Conservation (phyloP, 352 stramenopile genomes). For the Phytophthora fragariaefolia region DNA sequence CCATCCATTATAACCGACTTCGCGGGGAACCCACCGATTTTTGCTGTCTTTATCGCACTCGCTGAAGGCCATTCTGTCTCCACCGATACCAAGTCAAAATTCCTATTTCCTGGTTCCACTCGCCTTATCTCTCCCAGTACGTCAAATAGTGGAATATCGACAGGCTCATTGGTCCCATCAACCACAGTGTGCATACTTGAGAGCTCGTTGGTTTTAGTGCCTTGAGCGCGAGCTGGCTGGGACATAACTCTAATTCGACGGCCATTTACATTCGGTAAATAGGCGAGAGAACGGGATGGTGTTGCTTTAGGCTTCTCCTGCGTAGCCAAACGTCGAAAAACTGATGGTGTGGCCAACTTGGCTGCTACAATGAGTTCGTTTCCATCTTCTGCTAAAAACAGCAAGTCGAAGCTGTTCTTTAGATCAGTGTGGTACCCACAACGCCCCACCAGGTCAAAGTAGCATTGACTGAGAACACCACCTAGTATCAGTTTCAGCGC, state of each 20-base stretch:
- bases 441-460: constrained; percentile 34
- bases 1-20: constrained; percentile 4
- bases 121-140: constrained; percentile 22
- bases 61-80: constrained; percentile 20
- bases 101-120: neutral
- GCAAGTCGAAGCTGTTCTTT: constrained; percentile 6
- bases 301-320: neutral
- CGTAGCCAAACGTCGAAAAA: constrained; percentile 24
- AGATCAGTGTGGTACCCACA: constrained; percentile 48
- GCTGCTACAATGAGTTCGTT: constrained; percentile 25
- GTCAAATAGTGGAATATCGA: constrained; percentile 22
- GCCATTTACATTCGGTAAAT: constrained; percentile 1
- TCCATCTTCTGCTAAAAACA: constrained; percentile 40
- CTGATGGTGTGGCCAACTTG: neutral
- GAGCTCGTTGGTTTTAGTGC: neutral
- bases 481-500: constrained; percentile 6
- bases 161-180: constrained; percentile 2
- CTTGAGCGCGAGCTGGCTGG: neutral
- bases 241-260: neutral
- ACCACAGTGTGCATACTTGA: neutral
- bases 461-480: constrained; percentile 21
- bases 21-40: constrained; percentile 26
- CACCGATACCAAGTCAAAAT: constrained; percentile 24
- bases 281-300: constrained; percentile 2
- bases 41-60: constrained; percentile 19